Percentiles rank a stretch among this genome's conserved stretches.
These are phyloP conservation scores for Triglochin maritima DNA, from an alignment of 106 monocot genomes.

Conservation along the genomic window DNA sequence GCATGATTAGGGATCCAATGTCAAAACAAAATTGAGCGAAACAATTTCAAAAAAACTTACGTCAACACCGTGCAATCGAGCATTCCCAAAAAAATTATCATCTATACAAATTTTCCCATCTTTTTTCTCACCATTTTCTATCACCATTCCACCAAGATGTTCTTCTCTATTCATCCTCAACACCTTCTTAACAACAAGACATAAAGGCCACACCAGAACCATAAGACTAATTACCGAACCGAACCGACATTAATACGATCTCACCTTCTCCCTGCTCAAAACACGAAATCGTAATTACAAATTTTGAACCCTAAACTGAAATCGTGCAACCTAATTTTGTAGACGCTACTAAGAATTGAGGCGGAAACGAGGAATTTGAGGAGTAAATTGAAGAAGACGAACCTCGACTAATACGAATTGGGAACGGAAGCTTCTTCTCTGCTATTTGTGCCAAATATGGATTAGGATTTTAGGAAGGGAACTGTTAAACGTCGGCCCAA, in stretches of 20 bases:
- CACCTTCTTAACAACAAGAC: background rate
- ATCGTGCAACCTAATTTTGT: too few species aligned
- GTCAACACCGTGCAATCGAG: slow-evolving; percentile 28
- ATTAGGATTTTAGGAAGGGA: too few species aligned
- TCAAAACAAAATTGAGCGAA: background rate
- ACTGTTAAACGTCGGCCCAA: too few species aligned
- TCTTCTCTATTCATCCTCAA: slow-evolving; percentile 1
- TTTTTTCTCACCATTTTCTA: background rate
- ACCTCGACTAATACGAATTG: too few species aligned
- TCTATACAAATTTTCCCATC: background rate
- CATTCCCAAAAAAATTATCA: background rate
- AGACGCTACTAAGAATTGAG: too few species aligned
- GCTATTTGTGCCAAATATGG: too few species aligned
- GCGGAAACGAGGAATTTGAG: too few species aligned
- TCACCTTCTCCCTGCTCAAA: background rate
- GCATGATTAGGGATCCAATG: background rate
- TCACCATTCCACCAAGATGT: background rate
- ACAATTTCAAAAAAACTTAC: slow-evolving; percentile 18
- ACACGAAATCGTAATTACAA: background rate
- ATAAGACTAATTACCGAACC: too few species aligned
- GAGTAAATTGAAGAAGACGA: too few species aligned
- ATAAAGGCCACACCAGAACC: slow-evolving; percentile 2
- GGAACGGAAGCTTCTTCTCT: too few species aligned
- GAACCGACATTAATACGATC: background rate
- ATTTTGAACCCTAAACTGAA: too few species aligned